A percentile compares a stretch with the other conserved stretches of the same genome.
Evolutionary conservation across 2,329 filamentous ascomycete genomes (phyloP).

Genomic region (Fusarium floridanum): DNA sequence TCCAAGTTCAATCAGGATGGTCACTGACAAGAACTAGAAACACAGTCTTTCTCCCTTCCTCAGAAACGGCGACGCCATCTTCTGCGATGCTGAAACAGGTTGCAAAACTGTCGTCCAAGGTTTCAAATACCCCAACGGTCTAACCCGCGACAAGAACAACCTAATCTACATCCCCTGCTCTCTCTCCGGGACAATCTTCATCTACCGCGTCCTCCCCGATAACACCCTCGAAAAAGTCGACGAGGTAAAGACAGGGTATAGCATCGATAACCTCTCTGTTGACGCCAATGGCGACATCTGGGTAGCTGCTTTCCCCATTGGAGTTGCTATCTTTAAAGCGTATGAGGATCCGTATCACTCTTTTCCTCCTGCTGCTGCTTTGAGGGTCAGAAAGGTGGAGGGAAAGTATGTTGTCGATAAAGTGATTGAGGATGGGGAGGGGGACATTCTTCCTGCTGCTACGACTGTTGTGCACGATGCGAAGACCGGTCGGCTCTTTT

Average conservation of each 20-base stretch:
- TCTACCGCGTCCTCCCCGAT: constrained; percentile 19
- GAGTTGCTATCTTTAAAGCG: constrained; percentile 21
- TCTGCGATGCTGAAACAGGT: constrained; percentile 40
- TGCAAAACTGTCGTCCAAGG: constrained; percentile 40
- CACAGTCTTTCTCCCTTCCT: constrained; percentile 40
- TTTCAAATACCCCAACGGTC: constrained; percentile 50
- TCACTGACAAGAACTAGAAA: neutral
- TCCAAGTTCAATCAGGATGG: too few species aligned
- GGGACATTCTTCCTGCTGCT: constrained; percentile 32
- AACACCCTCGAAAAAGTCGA: constrained; percentile 26
- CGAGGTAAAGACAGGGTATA: constrained; percentile 15
- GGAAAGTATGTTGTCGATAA: constrained; percentile 36
- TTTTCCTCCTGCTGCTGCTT: constrained; percentile 11
- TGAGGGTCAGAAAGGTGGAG: constrained; percentile 18
- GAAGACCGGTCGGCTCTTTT: constrained; percentile 39
- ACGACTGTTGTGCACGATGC: constrained; percentile 44
- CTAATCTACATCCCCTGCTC: constrained; percentile 51
- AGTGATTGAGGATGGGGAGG: constrained; percentile 36
- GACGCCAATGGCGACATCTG: constrained; percentile 41
- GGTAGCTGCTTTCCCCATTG: constrained; percentile 30
- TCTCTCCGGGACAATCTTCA: constrained; percentile 31
- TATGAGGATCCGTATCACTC: constrained; percentile 31
- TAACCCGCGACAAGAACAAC: constrained; percentile 41
- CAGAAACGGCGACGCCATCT: constrained; percentile 45
- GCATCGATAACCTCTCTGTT: constrained; percentile 40